phyloP scores from a whole-genome alignment of 2,329 filamentous ascomycete genomes.

The Claviceps quebecensis region DNA sequence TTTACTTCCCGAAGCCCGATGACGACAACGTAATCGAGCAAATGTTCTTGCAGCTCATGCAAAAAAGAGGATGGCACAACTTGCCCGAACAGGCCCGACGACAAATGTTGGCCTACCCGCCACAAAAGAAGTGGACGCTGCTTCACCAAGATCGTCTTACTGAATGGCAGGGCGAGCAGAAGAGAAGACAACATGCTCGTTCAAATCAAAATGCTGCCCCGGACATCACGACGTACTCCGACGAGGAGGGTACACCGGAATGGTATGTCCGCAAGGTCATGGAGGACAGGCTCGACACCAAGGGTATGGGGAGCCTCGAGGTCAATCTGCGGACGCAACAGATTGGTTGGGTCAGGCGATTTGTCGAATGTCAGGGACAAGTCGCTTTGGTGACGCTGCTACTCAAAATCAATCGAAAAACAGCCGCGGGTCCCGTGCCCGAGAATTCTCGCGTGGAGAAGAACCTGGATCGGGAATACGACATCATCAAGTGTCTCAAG shows the following conservation, averaged over 20 bases:
- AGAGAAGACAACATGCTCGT: conserved; percentile 61
- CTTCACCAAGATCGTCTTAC: conserved; percentile 90
- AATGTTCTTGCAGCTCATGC: conserved; percentile 88
- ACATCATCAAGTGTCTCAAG: conserved; percentile 95
- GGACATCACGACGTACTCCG: conserved; percentile 62
- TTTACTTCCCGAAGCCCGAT: conserved; percentile 56
- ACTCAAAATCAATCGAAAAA: conserved; percentile 82
- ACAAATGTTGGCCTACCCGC: conserved; percentile 92
- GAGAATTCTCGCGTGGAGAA: conserved; percentile 50
- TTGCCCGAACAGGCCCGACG: conserved; percentile 84
- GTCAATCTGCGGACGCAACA: conserved; percentile 93
- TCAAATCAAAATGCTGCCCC: conserved; percentile 55
- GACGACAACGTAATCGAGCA: conserved; percentile 78
- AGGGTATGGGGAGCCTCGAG: conserved; percentile 82
- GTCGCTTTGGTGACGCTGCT: conserved; percentile 90
- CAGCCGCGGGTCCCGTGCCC: conserved; percentile 56
- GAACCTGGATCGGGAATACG: conserved; percentile 83
- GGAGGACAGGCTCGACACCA: conserved; percentile 85
- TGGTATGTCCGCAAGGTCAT: conserved; percentile 97
- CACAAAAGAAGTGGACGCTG: conserved; percentile 93
- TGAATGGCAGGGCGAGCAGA: conserved; percentile 90
- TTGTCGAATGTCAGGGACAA: conserved; percentile 94
- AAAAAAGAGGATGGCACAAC: conserved; percentile 95
- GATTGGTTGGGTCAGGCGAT: conserved; percentile 92
- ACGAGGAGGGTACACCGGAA: conserved; percentile 91